These are phyloP conservation scores for Colletotrichum sp. DNA, from an alignment of 2,329 filamentous ascomycete species.

Conservation along the genomic window DNA sequence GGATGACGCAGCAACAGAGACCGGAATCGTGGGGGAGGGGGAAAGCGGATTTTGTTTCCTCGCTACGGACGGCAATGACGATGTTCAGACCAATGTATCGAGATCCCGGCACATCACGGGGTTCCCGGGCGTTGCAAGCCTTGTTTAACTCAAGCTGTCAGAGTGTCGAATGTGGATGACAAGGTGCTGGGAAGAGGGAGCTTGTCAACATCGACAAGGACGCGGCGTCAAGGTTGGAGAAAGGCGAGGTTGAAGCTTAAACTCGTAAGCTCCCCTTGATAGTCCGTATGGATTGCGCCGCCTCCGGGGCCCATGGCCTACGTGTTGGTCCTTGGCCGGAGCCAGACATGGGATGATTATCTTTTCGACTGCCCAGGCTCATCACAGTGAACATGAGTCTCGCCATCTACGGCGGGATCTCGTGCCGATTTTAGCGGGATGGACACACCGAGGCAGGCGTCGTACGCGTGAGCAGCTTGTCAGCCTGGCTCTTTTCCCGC, in stretches of 20 bases:
- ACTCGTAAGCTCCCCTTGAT: not conserved
- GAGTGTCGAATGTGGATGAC: not conserved
- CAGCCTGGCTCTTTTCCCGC: not conserved
- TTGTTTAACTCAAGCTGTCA: not conserved
- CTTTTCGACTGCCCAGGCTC: not conserved
- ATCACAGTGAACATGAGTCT: not conserved
- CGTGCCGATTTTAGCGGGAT: not conserved
- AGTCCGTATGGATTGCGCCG: not conserved
- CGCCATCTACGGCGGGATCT: not conserved
- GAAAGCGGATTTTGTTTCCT: not conserved
- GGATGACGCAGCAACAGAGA: not conserved
- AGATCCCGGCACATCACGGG: not conserved
- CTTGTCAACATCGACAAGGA: not conserved
- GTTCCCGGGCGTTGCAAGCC: not conserved
- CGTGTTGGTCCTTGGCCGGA: not conserved
- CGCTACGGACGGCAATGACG: not conserved
- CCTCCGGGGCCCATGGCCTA: not conserved
- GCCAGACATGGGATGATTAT: not conserved
- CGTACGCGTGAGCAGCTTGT: not conserved
- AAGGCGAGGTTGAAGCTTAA: not conserved
- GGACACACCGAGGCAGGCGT: not conserved
- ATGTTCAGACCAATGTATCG: not conserved
- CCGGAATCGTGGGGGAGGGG: not conserved
- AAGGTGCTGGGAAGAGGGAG: not conserved
- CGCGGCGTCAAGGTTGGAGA: not conserved